Conservation (phyloP, 371 early-diverging fungal genomes). For the Haplosporangium sp. region DNA sequence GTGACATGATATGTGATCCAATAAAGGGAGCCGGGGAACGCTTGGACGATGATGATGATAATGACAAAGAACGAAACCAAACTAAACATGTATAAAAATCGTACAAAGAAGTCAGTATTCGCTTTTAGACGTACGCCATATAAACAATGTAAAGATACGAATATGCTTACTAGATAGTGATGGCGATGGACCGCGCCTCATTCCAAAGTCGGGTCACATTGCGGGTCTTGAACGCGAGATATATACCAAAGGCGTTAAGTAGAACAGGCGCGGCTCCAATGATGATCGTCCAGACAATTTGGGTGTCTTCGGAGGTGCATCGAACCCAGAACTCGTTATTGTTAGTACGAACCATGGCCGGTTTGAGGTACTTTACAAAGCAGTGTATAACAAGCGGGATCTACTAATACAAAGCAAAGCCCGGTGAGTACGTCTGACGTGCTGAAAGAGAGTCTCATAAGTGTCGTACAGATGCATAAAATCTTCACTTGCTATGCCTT, state of each 20-base stretch:
- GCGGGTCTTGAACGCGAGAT: slow-evolving; percentile 46
- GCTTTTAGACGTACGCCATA: background rate
- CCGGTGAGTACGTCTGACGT: too few relatives aligned
- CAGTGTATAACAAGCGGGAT: slow-evolving; percentile 25
- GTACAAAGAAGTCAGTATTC: background rate
- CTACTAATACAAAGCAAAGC: background rate
- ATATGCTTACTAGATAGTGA: slow-evolving; percentile 39
- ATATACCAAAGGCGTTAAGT: slow-evolving; percentile 40
- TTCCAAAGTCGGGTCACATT: slow-evolving; percentile 50
- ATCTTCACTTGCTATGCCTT: background rate
- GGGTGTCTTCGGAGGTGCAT: background rate
- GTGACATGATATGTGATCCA: slow-evolving; percentile 33
- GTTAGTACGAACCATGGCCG: slow-evolving; percentile 16
- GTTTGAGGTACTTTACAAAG: slow-evolving; percentile 14
- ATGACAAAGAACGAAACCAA: slow-evolving; percentile 28
- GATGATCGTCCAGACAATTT: slow-evolving; percentile 13
- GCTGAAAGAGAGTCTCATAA: background rate
- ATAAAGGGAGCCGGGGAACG: slow-evolving; percentile 17
- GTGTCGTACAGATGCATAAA: background rate
- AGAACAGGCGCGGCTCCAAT: slow-evolving; percentile 18
- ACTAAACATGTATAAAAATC: slow-evolving; percentile 3
- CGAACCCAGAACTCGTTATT: slow-evolving; percentile 31
- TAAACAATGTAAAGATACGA: background rate
- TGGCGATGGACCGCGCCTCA: slow-evolving; percentile 47
- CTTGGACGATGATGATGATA: slow-evolving; percentile 35